Conservation (phyloP, 2,329 filamentous ascomycete genomes). For the Colletotrichum sp. region DNA sequence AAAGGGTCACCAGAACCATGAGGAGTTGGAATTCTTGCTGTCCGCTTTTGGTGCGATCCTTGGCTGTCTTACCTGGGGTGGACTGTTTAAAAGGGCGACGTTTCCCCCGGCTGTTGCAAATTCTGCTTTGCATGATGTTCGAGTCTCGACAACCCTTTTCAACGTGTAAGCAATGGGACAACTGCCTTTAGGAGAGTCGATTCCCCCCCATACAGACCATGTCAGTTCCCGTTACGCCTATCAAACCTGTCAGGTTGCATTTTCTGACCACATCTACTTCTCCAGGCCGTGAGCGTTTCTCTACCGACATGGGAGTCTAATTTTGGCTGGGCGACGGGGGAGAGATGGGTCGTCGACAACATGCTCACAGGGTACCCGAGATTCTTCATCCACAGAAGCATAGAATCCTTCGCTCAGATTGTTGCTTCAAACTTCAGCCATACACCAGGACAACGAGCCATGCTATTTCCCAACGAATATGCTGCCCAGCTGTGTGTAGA, state of each 20-base stretch:
- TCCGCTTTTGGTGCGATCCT: background rate
- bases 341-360: slow-evolving; percentile 81
- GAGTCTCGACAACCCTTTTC: background rate
- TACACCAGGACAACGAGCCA: slow-evolving; percentile 65
- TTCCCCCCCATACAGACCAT: slow-evolving; percentile 79
- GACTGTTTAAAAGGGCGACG: background rate
- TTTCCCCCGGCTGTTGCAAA: background rate
- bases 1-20: background rate
- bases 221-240: slow-evolving; percentile 51
- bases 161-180: slow-evolving; percentile 42
- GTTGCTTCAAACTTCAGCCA: slow-evolving; percentile 71
- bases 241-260: background rate
- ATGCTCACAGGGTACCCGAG: slow-evolving; percentile 93
- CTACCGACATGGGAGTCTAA: slow-evolving; percentile 92
- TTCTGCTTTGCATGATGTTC: background rate
- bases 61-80: background rate
- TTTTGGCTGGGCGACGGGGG: slow-evolving; percentile 90
- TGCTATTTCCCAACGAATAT: slow-evolving; percentile 79
- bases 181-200: slow-evolving; percentile 69
- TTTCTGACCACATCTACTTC: background rate
- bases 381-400: slow-evolving; percentile 90
- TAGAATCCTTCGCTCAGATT: slow-evolving; percentile 73
- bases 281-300: slow-evolving; percentile 91
- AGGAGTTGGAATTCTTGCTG: background rate
- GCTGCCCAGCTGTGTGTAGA: slow-evolving; percentile 74